Evolutionary conservation across 805 yeast genomes (phyloP), one percentile per base, ranked within the genome.

Genomic region (Saccharomyces paradoxus): DNA sequence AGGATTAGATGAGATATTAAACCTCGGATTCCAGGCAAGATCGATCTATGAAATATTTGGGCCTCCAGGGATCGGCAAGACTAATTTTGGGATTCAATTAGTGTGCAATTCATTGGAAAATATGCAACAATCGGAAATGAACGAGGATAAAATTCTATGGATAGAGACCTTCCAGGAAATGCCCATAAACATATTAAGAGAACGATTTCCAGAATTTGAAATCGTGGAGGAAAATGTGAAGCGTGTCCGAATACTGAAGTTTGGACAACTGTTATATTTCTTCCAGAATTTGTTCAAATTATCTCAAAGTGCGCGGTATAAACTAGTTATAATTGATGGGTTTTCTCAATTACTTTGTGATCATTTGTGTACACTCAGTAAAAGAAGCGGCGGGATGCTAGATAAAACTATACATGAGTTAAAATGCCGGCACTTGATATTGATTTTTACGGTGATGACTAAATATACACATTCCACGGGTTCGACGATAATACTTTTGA

Each of bases 41-140:
- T 58, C 62, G 22, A 66, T 69, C 26, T 69, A 69, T 56, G 72
- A 68, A 46, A 56, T 69, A 5, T 67, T 60, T 57, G 73, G 73
- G 1, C 67, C 69, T 14, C 72, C 73, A 4, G 72, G 71, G 2
- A 57, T 64, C 9, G 70, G 71, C 13, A 69, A 65, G 56, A 62
- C 69, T 2, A 54, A 51, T 32, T 44, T 69, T 9, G 71, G 65
- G 8, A 30, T 58, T 22, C 64, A 62, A 27, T 27, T 67, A 2
- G 54, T 57, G 1, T 32, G 48, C 6, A 59, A 58, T 27, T 56
- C 57, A 21, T 41, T 56, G 12, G 14, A 29, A 22, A 29, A 26
- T 30, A 29, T 30, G 14, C 4, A 46, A 1, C 26, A 28, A 12
- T 29, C 50, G 17, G 24, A 50, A 9, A 41, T 28, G n/a, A 41